Percentiles rank a stretch among this genome's conserved stretches.
Conservation (phyloP, 2,329 filamentous ascomycete genomes). For the Tolypocladium capitatum region DNA sequence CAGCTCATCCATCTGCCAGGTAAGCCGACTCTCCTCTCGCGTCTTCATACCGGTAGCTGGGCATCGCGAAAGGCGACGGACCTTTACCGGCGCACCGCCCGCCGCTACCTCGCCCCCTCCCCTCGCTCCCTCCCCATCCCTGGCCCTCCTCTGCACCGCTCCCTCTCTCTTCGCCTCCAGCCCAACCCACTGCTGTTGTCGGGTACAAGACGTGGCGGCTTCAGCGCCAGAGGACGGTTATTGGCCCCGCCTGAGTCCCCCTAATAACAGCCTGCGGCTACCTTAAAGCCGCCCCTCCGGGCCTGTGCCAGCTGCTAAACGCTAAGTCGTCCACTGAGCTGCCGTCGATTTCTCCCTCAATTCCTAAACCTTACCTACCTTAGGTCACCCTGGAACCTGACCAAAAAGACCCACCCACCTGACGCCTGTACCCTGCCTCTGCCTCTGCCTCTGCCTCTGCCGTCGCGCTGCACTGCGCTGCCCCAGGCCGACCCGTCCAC, state of each 20-base stretch:
- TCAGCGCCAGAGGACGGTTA: conserved; percentile 12
- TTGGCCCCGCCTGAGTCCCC: conserved; percentile 15
- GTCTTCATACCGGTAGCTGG: background rate
- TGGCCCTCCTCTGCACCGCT: background rate
- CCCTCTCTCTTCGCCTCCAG: background rate
- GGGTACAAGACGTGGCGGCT: background rate
- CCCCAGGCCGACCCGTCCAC: conserved; percentile 12
- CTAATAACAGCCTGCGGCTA: conserved; percentile 11
- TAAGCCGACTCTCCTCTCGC: background rate
- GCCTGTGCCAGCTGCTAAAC: background rate
- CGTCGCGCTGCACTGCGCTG: background rate
- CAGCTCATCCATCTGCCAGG: background rate
- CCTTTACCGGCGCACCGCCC: background rate
- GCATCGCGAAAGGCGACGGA: background rate
- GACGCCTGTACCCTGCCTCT: background rate
- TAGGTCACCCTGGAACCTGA: background rate
- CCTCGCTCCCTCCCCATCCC: background rate
- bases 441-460: background rate
- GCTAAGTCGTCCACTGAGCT: conserved; percentile 11
- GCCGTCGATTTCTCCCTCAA: conserved; percentile 6
- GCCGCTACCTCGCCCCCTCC: background rate
- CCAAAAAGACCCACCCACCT: background rate
- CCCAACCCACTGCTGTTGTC: conserved; percentile 3
- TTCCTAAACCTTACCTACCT: too few species aligned
- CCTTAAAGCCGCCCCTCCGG: conserved; percentile 16